Conservation (phyloP, 192 early-diverging fungal species). For the Phlyctochytrium bullatum region DNA sequence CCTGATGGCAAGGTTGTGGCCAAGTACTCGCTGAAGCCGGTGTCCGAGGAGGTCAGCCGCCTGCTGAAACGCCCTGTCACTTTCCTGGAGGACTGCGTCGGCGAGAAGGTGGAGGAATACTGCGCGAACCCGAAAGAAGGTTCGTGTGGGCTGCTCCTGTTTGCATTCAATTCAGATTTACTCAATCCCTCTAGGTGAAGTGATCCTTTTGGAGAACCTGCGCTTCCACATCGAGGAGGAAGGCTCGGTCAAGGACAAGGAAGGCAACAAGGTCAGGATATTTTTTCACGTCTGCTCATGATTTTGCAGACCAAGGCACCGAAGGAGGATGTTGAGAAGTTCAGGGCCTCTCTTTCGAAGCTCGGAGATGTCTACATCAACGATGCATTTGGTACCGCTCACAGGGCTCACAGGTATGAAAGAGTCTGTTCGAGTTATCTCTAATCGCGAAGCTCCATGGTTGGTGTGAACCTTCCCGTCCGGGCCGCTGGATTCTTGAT, state of each 20-base stretch:
- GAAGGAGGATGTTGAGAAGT: constrained; percentile 73
- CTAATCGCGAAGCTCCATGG: constrained; percentile 76
- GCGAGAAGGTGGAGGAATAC: constrained; percentile 75
- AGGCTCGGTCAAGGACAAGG: constrained; percentile 20
- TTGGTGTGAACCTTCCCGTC: constrained; percentile 86
- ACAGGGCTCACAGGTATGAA: constrained; percentile 83
- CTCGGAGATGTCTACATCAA: constrained; percentile 97
- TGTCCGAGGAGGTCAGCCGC: constrained; percentile 75
- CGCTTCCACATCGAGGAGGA: constrained; percentile 93
- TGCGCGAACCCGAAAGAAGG: constrained; percentile 62
- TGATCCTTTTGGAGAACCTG: constrained; percentile 96
- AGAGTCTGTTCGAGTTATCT: neutral
- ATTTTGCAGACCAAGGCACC: constrained; percentile 72
- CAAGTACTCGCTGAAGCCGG: constrained; percentile 92
- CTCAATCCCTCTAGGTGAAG: constrained; percentile 54
- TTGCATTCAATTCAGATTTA: neutral
- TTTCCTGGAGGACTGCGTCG: constrained; percentile 95
- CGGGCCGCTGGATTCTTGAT: constrained; percentile 95
- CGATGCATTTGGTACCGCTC: constrained; percentile 99
- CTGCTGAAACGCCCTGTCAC: constrained; percentile 80
- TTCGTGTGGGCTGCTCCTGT: constrained; percentile 10
- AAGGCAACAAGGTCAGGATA: constrained; percentile 52
- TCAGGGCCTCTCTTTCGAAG: constrained; percentile 88
- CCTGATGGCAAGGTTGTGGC: constrained; percentile 85
- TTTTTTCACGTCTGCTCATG: neutral